A percentile compares a stretch with the other conserved stretches of the same genome.
Evolutionary conservation across 2,329 filamentous ascomycete species (phyloP).

Genomic region (Diaporthe batatas): DNA sequence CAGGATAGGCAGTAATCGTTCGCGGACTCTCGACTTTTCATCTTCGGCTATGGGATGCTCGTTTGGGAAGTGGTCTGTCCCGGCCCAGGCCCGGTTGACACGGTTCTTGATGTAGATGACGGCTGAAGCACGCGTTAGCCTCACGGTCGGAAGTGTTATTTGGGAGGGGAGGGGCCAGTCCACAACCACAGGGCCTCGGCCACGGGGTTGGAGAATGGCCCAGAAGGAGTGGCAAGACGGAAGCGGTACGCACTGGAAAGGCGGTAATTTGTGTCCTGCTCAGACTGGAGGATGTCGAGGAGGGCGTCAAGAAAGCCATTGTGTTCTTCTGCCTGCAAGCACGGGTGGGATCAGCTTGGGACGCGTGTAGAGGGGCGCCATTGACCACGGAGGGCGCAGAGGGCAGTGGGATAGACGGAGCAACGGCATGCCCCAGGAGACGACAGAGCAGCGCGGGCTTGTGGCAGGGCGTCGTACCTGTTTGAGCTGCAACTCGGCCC

Average conservation of each 20-base stretch:
- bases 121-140: conserved; percentile 65
- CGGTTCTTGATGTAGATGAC: conserved; percentile 99
- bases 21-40: conserved; percentile 88
- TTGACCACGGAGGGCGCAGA: conserved; percentile 13
- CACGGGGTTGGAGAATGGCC: conserved; percentile 33
- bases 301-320: conserved; percentile 91
- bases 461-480: conserved; percentile 67
- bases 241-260: conserved; percentile 80
- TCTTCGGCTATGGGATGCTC: conserved; percentile 85
- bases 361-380: conserved; percentile 21
- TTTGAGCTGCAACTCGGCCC: conserved; percentile 86
- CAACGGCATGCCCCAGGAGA: neutral
- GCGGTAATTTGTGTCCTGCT: conserved; percentile 87
- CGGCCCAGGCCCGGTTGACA: conserved; percentile 91
- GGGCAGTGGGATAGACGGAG: conserved; percentile 27
- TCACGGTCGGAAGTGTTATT: conserved; percentile 3
- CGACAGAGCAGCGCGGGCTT: neutral
- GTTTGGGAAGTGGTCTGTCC: conserved; percentile 78
- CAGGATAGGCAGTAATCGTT: conserved; percentile 89
- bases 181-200: conserved; percentile 2
- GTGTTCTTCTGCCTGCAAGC: conserved; percentile 84
- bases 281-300: conserved; percentile 88
- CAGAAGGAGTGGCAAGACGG: conserved; percentile 43
- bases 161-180: too few relatives aligned
- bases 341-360: conserved; percentile 44